Conservation (phyloP, 2,329 filamentous ascomycete genomes). For the Fusarium kyushuense region DNA sequence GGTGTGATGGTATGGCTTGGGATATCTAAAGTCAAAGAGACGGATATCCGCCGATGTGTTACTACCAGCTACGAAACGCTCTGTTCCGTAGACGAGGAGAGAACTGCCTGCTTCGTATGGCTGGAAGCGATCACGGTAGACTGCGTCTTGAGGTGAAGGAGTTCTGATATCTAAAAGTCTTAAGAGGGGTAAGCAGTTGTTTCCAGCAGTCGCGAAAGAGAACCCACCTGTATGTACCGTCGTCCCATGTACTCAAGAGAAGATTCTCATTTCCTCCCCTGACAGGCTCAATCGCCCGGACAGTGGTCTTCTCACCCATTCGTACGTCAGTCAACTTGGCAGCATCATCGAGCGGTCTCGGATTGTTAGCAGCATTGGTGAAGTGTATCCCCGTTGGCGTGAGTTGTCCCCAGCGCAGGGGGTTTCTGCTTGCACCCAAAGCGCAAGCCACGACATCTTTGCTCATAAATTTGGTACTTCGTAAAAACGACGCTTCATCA, state of each 20-base stretch:
- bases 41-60: conserved; percentile 59
- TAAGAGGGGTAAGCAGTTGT: neutral
- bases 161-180: conserved; percentile 64
- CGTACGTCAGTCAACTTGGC: conserved; percentile 41
- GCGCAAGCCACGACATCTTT: conserved; percentile 60
- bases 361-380: conserved; percentile 52
- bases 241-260: conserved; percentile 65
- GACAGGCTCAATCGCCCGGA: conserved; percentile 62
- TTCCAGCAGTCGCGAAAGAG: neutral
- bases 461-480: conserved; percentile 60
- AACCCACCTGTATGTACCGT: conserved; percentile 60
- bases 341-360: conserved; percentile 31
- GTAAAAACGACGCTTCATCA: conserved; percentile 46
- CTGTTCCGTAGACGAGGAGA: conserved; percentile 62
- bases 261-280: conserved; percentile 55
- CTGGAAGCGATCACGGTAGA: conserved; percentile 67
- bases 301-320: conserved; percentile 54
- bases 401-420: conserved; percentile 60
- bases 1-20: conserved; percentile 62
- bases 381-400: conserved; percentile 60
- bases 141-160: conserved; percentile 58
- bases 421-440: conserved; percentile 56
- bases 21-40: conserved; percentile 67
- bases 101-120: conserved; percentile 60
- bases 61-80: conserved; percentile 65